phyloP scores from a whole-genome alignment of 176 grass and related monocot species.

The Ensete ventricosum region DNA sequence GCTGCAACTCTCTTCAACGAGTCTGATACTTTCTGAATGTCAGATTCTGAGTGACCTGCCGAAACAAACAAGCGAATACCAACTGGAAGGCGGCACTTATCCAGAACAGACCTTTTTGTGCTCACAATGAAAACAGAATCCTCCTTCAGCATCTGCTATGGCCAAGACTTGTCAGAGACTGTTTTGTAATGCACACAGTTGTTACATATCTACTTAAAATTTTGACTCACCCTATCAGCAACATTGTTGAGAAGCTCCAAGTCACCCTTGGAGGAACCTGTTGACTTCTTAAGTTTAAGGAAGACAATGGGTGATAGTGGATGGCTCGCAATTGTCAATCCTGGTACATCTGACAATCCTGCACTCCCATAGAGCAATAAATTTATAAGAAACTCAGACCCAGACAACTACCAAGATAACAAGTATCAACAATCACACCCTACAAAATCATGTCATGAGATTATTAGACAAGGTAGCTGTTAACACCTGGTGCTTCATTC shows the following conservation, averaged over 20 bases:
- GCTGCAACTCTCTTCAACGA: constrained; percentile 62
- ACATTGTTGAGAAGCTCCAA: constrained; percentile 56
- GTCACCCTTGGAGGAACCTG: constrained; percentile 38
- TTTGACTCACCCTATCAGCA: constrained; percentile 49
- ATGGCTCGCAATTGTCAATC: constrained; percentile 68
- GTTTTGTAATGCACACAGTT: background rate
- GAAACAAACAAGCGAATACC: constrained; percentile 76
- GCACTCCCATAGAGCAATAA: constrained; percentile 20
- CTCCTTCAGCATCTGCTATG: constrained; percentile 52
- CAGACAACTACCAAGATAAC: background rate
- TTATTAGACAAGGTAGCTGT: background rate
- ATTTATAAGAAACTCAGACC: background rate
- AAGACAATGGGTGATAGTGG: constrained; percentile 59
- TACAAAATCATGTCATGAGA: no score
- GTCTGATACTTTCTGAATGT: constrained; percentile 39
- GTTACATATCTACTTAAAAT: background rate
- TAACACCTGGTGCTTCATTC: background rate
- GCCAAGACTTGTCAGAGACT: background rate
- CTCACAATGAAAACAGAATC: constrained; percentile 78
- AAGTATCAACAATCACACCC: no score
- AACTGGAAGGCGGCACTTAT: constrained; percentile 64
- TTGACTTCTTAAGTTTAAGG: constrained; percentile 70
- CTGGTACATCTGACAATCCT: constrained; percentile 56
- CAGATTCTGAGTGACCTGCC: constrained; percentile 54
- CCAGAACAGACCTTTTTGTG: constrained; percentile 65